Evolutionary conservation across 2,329 filamentous ascomycete species (phyloP), one percentile per base, ranked within the genome.

Genomic region (Alternaria postmessia): DNA sequence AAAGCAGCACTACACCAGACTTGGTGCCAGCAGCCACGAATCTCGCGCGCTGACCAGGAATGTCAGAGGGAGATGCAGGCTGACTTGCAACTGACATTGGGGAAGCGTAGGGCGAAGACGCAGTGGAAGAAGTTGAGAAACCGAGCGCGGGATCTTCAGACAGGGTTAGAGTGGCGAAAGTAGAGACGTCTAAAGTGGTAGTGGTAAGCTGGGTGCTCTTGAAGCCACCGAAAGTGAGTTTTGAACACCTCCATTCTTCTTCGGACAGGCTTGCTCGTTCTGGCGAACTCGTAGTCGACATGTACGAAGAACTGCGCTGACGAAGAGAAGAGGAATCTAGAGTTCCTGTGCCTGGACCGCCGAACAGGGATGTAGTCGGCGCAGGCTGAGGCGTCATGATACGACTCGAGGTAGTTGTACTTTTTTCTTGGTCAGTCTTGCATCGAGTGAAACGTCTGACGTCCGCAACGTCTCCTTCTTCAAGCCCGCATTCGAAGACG

Each of bases 31-130:
- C 81, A 18, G 91, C 92, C 38, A 98, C 75, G 43, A 96, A 87
- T 12, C 94, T 90, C 59, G 91, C 91, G 63, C 94, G 87, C 59
- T 93, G 91, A 6, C 95, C 95, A 4, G 94, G 94, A 30, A 97
- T 87, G 64, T 96, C 91, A 5, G 80, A 73, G 22, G 80, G 73
- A 57, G 70, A 82, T 55, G 72, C 76, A 53, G 75, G 79, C 64
- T 76, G 81, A 69, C 71, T 83, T 73, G 75, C 83, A 72, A 78
- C 80, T 42, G 78, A 86, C 66, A 83, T 74, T n/a, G 84, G 86
- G 4, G 85, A 86, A 16, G 83, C 84, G 44, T 81, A 82, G 32
- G 80, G 83, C 22, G 83, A 87, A 5, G 85, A 89, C 11, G 81
- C 75, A 14, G 79, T 80, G 1, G 86, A 87, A 42, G 77, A 78